Percentiles rank a stretch among this genome's conserved stretches.
These are phyloP conservation scores for Pichia gijzeniarum DNA, from an alignment of 805 yeast species.

Conservation along the genomic window DNA sequence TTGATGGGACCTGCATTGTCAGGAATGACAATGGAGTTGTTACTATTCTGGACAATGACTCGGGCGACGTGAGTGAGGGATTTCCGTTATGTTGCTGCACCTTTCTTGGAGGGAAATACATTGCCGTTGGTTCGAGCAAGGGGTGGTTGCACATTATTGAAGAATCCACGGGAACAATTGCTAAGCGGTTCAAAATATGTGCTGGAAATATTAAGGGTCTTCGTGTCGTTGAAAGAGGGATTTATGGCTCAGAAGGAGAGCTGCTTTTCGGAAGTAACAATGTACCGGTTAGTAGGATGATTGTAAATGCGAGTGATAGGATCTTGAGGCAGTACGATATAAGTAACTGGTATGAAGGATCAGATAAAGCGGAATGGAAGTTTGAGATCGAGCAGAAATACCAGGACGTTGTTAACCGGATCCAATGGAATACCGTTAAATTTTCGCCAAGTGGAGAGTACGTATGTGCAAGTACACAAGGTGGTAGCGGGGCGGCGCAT, in stretches of 20 bases:
- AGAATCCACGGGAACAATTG: slow-evolving; percentile 26
- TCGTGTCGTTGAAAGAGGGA: slow-evolving; percentile 42
- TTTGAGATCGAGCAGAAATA: slow-evolving; percentile 72
- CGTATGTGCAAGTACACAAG: slow-evolving; percentile 82
- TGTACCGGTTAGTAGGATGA: slow-evolving; percentile 46
- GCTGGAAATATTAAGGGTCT: slow-evolving; percentile 67
- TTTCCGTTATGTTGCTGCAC: slow-evolving; percentile 8
- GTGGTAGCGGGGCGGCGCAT: slow-evolving; percentile 83
- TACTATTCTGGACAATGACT: slow-evolving; percentile 2
- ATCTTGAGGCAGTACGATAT: slow-evolving; percentile 54
- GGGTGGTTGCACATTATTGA: slow-evolving; percentile 61
- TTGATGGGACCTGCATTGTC: slow-evolving; percentile 5
- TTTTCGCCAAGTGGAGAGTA: slow-evolving; percentile 76
- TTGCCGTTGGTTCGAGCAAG: slow-evolving; percentile 73
- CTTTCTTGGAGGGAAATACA: slow-evolving; percentile 40
- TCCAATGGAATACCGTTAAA: slow-evolving; percentile 81
- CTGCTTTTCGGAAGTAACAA: slow-evolving; percentile 7
- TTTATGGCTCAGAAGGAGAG: background rate
- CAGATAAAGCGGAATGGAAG: slow-evolving; percentile 19
- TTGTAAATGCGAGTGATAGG: slow-evolving; percentile 72
- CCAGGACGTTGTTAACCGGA: slow-evolving; percentile 81
- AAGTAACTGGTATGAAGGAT: slow-evolving; percentile 29
- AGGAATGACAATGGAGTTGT: slow-evolving; percentile 2
- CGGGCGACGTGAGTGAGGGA: slow-evolving; percentile 9
- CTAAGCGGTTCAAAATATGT: slow-evolving; percentile 46